Evolutionary conservation across 192 early-diverging fungal species (phyloP).

Genomic region (Thoreauomyces humboldtii): DNA sequence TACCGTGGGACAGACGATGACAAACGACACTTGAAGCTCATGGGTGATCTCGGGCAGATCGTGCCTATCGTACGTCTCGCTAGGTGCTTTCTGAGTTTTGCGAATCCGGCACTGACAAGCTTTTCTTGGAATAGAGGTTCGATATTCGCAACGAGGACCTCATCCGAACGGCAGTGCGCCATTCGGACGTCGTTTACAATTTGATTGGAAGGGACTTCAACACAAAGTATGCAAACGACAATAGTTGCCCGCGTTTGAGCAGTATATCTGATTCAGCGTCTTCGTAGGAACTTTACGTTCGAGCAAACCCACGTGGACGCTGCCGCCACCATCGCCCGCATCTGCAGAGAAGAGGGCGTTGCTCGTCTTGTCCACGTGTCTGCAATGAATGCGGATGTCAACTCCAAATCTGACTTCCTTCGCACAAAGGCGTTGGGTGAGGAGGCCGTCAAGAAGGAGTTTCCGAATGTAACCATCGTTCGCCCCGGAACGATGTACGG

Average conservation of each 20-base stretch:
- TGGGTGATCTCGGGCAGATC: conserved; percentile 94
- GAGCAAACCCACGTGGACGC: conserved; percentile 82
- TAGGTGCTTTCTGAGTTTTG: background rate
- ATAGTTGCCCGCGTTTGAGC: background rate
- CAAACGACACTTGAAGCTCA: conserved; percentile 82
- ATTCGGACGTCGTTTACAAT: conserved; percentile 96
- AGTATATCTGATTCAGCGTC: no score
- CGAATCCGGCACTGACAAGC: background rate
- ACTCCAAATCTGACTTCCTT: conserved; percentile 75
- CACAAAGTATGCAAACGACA: conserved; percentile 81
- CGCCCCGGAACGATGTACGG: conserved; percentile 88
- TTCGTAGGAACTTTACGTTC: conserved; percentile 91
- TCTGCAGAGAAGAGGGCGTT: conserved; percentile 76
- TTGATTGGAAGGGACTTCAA: conserved; percentile 87
- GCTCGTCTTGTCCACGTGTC: conserved; percentile 87
- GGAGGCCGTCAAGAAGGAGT: conserved; percentile 79
- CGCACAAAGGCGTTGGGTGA: conserved; percentile 91
- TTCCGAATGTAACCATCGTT: conserved; percentile 92
- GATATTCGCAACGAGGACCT: conserved; percentile 83
- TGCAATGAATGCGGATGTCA: conserved; percentile 71
- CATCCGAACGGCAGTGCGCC: conserved; percentile 79
- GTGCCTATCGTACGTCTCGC: conserved; percentile 62
- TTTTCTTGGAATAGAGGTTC: conserved; percentile 60
- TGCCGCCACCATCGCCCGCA: conserved; percentile 75
- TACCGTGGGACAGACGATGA: conserved; percentile 85